Percentiles rank a stretch among this genome's conserved stretches.
Evolutionary conservation across 768 basidiomycete species (phyloP).

Genomic region (Lyophyllum decastes): DNA sequence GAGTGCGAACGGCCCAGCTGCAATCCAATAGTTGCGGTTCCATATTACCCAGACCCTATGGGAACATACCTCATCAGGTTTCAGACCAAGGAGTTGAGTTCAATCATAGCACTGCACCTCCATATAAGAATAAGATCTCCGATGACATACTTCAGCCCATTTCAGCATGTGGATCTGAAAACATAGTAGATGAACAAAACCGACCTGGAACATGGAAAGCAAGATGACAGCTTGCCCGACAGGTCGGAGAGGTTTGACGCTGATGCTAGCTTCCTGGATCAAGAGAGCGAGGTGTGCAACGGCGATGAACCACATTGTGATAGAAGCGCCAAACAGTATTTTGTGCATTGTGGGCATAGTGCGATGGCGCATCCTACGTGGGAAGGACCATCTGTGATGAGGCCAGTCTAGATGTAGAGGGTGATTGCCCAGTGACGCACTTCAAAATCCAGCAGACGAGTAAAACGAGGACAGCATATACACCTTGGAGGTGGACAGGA

Average conservation of each 20-base stretch:
- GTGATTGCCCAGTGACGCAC: background rate
- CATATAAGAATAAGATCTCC: constrained; percentile 16
- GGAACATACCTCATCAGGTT: background rate
- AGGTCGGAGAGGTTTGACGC: background rate
- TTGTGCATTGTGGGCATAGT: background rate
- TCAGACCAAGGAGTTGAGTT: background rate
- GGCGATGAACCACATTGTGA: constrained; percentile 9
- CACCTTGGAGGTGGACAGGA: background rate
- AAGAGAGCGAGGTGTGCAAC: constrained; percentile 7
- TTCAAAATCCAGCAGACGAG: background rate
- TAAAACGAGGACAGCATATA: constrained; percentile 14
- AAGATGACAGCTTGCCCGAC: constrained; percentile 4
- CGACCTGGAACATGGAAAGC: constrained; percentile 4
- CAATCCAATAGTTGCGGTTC: constrained; percentile 8
- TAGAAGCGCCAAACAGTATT: constrained; percentile 2
- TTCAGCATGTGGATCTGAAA: background rate
- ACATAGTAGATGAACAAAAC: background rate
- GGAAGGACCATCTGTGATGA: background rate
- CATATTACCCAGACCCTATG: constrained; percentile 13
- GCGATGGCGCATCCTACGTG: background rate
- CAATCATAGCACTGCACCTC: constrained; percentile 2
- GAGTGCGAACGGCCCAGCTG: constrained; percentile 1
- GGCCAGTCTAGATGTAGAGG: background rate
- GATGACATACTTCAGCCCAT: constrained; percentile 7
- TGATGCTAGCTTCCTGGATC: background rate